Percentiles rank a stretch among this genome's conserved stretches.
These are phyloP conservation scores for Prunus mume DNA, from an alignment of 306 rosid species.

Conservation along the genomic window DNA sequence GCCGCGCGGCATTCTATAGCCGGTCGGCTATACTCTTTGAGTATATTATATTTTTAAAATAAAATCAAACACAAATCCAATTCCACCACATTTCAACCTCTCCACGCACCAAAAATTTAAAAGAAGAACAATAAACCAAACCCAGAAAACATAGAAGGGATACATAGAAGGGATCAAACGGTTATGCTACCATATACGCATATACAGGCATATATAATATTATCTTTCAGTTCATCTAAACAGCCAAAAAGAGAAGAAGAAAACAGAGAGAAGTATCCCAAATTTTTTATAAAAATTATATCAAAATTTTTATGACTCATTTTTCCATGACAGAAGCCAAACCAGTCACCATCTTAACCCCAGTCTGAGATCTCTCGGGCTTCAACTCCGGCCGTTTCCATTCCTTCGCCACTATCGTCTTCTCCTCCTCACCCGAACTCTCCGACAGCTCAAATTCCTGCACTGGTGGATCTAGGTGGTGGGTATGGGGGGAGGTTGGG, in stretches of 20 bases:
- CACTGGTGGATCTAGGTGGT: too few species aligned
- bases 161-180: conserved; percentile 43
- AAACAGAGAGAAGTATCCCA: neutral
- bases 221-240: conserved; percentile 13
- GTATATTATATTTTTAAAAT: too few species aligned
- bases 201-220: neutral
- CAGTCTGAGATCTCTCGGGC: conserved; percentile 36
- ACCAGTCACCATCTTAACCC: conserved; percentile 51
- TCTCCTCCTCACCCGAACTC: conserved; percentile 24
- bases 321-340: conserved; percentile 53
- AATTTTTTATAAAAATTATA: neutral
- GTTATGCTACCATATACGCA: conserved; percentile 30
- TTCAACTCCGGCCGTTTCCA: conserved; percentile 56
- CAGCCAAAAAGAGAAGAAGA: neutral
- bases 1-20: too few species aligned
- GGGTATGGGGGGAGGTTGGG: too few species aligned
- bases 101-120: too few species aligned
- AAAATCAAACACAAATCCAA: too few species aligned
- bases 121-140: too few species aligned
- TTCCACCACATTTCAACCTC: too few species aligned
- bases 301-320: conserved; percentile 37
- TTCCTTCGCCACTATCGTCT: conserved; percentile 19
- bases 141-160: too few species aligned
- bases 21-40: too few species aligned
- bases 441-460: conserved; percentile 18